Base-by-base conservation (phyloP, 2,329 filamentous ascomycete genomes). In the Exophiala phaeomuriformis region DNA sequence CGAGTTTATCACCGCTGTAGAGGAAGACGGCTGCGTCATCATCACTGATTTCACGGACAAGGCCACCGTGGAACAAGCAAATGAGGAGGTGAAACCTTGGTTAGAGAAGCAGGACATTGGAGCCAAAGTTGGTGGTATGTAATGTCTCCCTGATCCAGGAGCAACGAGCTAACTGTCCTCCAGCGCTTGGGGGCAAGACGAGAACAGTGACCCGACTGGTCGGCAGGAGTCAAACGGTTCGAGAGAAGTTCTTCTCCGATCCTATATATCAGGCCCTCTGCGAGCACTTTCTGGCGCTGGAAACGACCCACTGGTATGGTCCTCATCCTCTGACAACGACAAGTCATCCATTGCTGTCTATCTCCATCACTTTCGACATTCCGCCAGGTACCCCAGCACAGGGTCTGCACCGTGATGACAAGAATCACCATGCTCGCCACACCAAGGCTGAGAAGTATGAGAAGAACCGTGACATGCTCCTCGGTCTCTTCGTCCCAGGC, bases 381-480 rank as follows among this genome's bases (percentile, higher is more conserved):
- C 66, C 64, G 4, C 67, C 69, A 0, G 65, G 67, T 2, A 66
- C 64, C 2, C 52, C 60, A 3, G 61, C 68, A 1, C 68, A 70
- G 51, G 60, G 62, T 5, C 61, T 71, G 4, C 69, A 71, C 49
- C 67, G 69, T 3, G 68, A 71, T 51, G 69, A 72, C 55, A 71
- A 71, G 54, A 70, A 69, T 50, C 69, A 71, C 47, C 69, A 71
- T 49, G 66, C 65, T 4, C 61, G 66, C 3, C 69, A 72, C 53
- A 19, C 46, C 3, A 43, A 58, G 9, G 53, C 63, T 0, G 44
- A 55, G 1, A 45, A 48, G 1, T 69, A 70, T 47, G 36, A 48
- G 7, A 59, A 59, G 3, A 64, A 65, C 12, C 67, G 68, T 3
- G 69, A 71, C 45, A 64, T 70, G 60, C 62, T 69, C 1, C 50